Conservation (phyloP, 2,329 filamentous ascomycete species). For the Lasiodiplodia sp. region DNA sequence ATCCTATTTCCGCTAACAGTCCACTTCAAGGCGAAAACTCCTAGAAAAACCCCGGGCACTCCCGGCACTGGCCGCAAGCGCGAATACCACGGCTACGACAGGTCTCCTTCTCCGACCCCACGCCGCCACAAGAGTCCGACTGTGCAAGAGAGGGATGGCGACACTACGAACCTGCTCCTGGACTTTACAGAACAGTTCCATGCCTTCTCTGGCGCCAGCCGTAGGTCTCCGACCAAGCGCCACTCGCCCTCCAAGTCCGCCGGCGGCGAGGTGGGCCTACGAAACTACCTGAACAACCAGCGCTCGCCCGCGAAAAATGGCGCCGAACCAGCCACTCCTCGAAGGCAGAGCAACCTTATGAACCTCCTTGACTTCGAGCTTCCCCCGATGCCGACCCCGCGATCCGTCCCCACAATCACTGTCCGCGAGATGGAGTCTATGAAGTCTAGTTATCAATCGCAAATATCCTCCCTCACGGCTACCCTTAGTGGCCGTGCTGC, state of each 20-base stretch:
- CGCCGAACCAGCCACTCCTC: constrained; percentile 57
- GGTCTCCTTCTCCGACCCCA: constrained; percentile 61
- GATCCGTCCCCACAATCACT: constrained; percentile 88
- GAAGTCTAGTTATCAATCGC: constrained; percentile 88
- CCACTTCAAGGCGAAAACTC: constrained; percentile 29
- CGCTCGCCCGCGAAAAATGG: constrained; percentile 51
- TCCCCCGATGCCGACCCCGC: constrained; percentile 89
- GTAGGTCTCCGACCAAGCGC: constrained; percentile 46
- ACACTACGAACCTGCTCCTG: constrained; percentile 79
- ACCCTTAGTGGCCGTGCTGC: constrained; percentile 92
- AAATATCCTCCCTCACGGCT: constrained; percentile 93
- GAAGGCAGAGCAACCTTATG: constrained; percentile 59
- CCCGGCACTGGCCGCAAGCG: constrained; percentile 58
- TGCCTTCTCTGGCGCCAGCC: constrained; percentile 54
- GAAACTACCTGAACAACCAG: constrained; percentile 50
- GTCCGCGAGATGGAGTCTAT: constrained; percentile 90
- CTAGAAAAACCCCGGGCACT: constrained; percentile 42
- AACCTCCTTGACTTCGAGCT: constrained; percentile 90
- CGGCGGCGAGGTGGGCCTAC: constrained; percentile 57
- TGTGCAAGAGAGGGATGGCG: constrained; percentile 46
- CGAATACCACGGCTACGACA: constrained; percentile 44
- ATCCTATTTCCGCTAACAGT: constrained; percentile 23
- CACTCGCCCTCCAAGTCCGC: constrained; percentile 60
- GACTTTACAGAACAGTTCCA: constrained; percentile 87
- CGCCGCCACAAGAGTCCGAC: constrained; percentile 55